phyloP scores from a whole-genome alignment of 2,329 filamentous ascomycete genomes.

The Cadophora sp. region DNA sequence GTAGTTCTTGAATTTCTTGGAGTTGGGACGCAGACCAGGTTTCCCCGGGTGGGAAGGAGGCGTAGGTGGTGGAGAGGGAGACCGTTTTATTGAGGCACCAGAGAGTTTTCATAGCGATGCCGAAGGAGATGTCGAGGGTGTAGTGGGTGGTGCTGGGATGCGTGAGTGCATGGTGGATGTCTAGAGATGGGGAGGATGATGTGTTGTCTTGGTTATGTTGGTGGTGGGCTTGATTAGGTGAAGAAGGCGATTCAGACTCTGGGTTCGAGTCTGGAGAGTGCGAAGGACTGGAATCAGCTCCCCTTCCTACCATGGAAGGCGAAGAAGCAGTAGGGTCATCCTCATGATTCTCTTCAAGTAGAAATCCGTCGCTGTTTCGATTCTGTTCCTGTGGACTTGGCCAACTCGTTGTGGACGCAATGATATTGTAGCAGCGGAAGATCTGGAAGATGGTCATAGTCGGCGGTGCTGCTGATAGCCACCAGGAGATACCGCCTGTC shows the following conservation, averaged over 20 bases:
- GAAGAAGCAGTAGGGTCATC: not conserved
- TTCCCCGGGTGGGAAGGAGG: not conserved
- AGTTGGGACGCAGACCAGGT: not conserved
- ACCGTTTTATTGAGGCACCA: constrained; percentile 9
- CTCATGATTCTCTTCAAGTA: not conserved
- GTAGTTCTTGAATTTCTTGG: not conserved
- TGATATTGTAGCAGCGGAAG: constrained; percentile 7
- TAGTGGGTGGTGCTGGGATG: not conserved
- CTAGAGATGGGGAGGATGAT: not conserved
- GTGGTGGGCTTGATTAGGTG: not conserved
- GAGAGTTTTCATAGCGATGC: not conserved
- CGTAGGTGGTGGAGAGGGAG: not conserved
- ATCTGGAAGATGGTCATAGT: constrained; percentile 9
- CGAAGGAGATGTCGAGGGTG: constrained; percentile 3
- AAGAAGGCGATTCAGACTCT: not conserved
- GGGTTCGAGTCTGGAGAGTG: not conserved
- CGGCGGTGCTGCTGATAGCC: constrained; percentile 2
- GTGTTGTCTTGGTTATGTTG: not conserved
- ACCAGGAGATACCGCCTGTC: constrained; percentile 2
- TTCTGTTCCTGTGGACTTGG: not conserved
- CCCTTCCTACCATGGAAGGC: not conserved
- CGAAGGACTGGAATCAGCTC: not conserved
- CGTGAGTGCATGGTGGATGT: not conserved
- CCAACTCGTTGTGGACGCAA: not conserved
- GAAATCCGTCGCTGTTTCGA: not conserved